These are phyloP conservation scores for Piloderma croceum DNA, from an alignment of 768 basidiomycete genomes.

Conservation along the genomic window DNA sequence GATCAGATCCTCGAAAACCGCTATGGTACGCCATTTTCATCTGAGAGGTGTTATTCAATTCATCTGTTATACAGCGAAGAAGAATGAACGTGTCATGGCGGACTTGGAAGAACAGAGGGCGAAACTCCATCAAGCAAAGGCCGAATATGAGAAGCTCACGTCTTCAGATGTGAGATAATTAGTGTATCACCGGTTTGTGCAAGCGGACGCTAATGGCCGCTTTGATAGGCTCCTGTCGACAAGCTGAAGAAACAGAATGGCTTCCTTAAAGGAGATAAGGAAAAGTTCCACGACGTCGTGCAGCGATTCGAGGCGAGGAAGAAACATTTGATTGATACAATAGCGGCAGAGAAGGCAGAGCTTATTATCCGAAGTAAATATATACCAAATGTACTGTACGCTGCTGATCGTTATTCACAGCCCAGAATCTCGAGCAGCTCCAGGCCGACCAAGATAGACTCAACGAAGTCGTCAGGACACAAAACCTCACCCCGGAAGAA, in stretches of 20 bases:
- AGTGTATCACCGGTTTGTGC: slow-evolving; percentile 9
- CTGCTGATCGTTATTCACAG: slow-evolving; percentile 30
- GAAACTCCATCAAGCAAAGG: slow-evolving; percentile 39
- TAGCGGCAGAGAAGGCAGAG: slow-evolving; percentile 64
- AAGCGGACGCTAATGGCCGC: background rate
- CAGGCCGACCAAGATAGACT: slow-evolving; percentile 61
- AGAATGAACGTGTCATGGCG: slow-evolving; percentile 60
- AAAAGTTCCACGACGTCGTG: slow-evolving; percentile 74
- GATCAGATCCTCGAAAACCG: slow-evolving; percentile 67
- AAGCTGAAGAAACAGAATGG: slow-evolving; percentile 59
- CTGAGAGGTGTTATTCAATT: background rate
- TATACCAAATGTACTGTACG: too few species aligned
- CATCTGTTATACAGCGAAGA: slow-evolving; percentile 43
- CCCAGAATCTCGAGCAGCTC: slow-evolving; percentile 54
- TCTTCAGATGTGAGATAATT: slow-evolving; percentile 66
- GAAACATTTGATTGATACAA: slow-evolving; percentile 60
- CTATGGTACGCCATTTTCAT: slow-evolving; percentile 50
- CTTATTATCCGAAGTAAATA: slow-evolving; percentile 46
- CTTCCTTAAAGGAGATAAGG: slow-evolving; percentile 63
- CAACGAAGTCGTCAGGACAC: slow-evolving; percentile 64
- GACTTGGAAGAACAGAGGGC: slow-evolving; percentile 58
- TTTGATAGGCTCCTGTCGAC: slow-evolving; percentile 52
- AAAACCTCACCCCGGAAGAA: slow-evolving; percentile 90
- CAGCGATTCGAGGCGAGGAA: slow-evolving; percentile 65
- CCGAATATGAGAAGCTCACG: slow-evolving; percentile 53